Evolutionary conservation across 140 eudicot genomes (phyloP), one percentile per base, ranked within the genome.

Genomic region (Senecio squalidus): DNA sequence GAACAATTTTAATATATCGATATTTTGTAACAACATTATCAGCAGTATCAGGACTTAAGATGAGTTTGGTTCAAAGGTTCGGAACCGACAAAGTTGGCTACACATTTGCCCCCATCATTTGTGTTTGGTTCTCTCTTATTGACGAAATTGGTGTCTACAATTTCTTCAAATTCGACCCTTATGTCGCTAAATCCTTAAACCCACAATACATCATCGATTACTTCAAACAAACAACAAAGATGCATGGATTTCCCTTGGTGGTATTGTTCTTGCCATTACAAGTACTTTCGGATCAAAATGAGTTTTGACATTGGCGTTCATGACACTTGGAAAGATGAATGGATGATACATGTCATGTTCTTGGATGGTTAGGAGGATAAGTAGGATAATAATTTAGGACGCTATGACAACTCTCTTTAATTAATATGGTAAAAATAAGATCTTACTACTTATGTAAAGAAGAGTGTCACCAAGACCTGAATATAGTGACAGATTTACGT

Each of bases 11-110:
- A 26, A 45, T 8, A 16, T 17, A 18, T 16, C 8, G 0, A 17
- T 1, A 10, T 44, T 68, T 15, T 0, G 70, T 4, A n/a, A 25
- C 71, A 88, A 94, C 84, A 51, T 64, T 88, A 52, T 88, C 94
- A 0, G 96, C 96, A 0, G 89, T 83, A 8, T 77, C 85, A 8
- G 96, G 94, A 28, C 68, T 62, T 70, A 64, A 77, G 84, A 80
- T 58, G 67, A 82, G 79, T 74, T 64, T 70, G 78, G 69, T 74
- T 46, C 95, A 86, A 64, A 74, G 95, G 56, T 80, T 74, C 30
- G 95, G 95, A 26, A 86, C 95, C 0, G 92, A 86, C 52, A 82
- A 72, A 79, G 85, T 86, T 29, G 95, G 92, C 46, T 82, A 77
- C 51, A 60, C 70, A 14, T 86, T 82, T 69, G 92, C 92, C 0